Evolutionary conservation across 345 rosid species (phyloP), one percentile per base, ranked within the genome.

Genomic region (Lepidium didymum): DNA sequence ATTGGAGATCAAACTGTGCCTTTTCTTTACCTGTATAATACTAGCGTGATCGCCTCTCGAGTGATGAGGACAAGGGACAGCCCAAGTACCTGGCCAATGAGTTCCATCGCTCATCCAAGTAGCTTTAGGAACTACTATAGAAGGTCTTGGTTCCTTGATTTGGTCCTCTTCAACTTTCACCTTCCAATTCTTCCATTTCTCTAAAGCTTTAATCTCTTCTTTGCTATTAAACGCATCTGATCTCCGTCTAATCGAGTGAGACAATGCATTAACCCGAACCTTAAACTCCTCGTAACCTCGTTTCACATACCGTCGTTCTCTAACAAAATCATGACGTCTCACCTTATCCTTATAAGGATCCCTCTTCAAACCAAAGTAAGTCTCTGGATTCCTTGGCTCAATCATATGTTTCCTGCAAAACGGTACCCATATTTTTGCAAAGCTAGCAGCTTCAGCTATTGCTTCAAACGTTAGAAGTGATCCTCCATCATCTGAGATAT

Each of bases 391-490:
- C 65, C 94, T 71, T 2, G 97, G 94, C 81, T 87, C 88, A 25
- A 91, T 81, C 18, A 27, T 52, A 54, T 91, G 96, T 57, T 91
- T 91, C 73, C 89, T 63, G 63, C 96, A 91, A 64, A 91, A 91
- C n/a, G 96, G 97, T 4, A 91, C 92, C 97, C 97, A 89, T 40
- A 69, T 54, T 40, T 75, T 80, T 9, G 96, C 94, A 60, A 89
- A 91, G 80, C 96, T 87, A 37, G 90, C 96, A 0, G 96, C 94
- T 77, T 91, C 97, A 0, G 97, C 94, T 87, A 89, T 89, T 68
- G 96, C 91, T 81, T 91, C 97, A 59, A 91, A 91, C 7, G 97
- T 91, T 5, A 91, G 69, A 42, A 91, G 84, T 0, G 97, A 78
- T 12, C 90, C 93, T 37, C 94, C 96, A 69, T 91, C 97, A 44